phyloP scores from a whole-genome alignment of 257 asterid genomes.

The Rauvolfia tetraphylla region DNA sequence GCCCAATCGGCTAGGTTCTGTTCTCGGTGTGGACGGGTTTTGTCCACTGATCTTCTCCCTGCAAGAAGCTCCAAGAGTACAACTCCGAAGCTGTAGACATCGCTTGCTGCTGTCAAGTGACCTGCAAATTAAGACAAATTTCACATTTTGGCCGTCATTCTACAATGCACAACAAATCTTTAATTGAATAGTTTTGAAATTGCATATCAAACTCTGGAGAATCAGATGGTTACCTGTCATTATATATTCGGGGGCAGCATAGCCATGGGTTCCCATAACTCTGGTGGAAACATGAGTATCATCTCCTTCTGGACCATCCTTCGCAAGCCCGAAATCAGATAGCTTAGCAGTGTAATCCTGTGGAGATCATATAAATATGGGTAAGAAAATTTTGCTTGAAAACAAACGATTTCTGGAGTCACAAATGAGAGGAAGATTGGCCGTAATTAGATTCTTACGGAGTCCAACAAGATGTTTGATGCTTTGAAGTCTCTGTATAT shows the following conservation, averaged over 20 bases:
- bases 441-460: conserved; percentile 36
- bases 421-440: background rate
- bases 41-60: conserved; percentile 72
- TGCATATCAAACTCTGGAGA: background rate
- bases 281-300: conserved; percentile 89
- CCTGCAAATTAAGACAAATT: conserved; percentile 39
- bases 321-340: conserved; percentile 89
- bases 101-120: conserved; percentile 85
- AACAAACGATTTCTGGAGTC: background rate
- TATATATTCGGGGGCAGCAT: conserved; percentile 87
- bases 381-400: background rate
- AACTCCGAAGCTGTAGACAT: conserved; percentile 86
- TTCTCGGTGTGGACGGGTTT: conserved; percentile 60
- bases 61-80: conserved; percentile 70
- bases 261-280: conserved; percentile 92
- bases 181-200: too few relatives aligned
- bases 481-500: conserved; percentile 89
- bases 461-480: conserved; percentile 77
- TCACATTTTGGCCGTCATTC: background rate
- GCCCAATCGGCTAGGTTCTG: conserved; percentile 82
- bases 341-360: conserved; percentile 84
- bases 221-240: conserved; percentile 57
- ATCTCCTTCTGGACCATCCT: conserved; percentile 93
- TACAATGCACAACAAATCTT: too few relatives aligned
- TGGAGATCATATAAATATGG: background rate